Percentiles rank a stretch among this genome's conserved stretches.
phyloP scores from a whole-genome alignment of 2,329 filamentous ascomycete genomes.

The Neonectria faginata region DNA sequence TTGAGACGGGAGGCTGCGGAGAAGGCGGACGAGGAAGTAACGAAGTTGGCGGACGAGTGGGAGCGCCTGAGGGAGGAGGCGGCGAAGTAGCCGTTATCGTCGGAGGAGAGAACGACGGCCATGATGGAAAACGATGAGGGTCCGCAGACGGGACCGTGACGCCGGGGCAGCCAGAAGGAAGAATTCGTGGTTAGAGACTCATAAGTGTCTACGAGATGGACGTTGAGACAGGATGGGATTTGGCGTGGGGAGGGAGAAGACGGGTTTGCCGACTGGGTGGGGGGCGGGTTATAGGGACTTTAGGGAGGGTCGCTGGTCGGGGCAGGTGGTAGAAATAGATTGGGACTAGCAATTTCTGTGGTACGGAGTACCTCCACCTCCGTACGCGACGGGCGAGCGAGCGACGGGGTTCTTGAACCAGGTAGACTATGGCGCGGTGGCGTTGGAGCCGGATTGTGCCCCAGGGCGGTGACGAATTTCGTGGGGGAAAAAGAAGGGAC shows the following conservation, averaged over 20 bases:
- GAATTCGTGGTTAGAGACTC: slow-evolving; percentile 39
- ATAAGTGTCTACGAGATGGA: slow-evolving; percentile 36
- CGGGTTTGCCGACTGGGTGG: slow-evolving; percentile 45
- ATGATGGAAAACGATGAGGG: slow-evolving; percentile 52
- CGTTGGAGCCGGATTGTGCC: slow-evolving; percentile 37
- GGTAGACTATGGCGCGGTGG: slow-evolving; percentile 45
- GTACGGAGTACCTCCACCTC: slow-evolving; percentile 34
- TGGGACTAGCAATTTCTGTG: slow-evolving; percentile 44
- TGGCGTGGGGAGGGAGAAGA: slow-evolving; percentile 41
- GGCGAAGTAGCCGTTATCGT: slow-evolving; percentile 69
- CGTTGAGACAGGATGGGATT: slow-evolving; percentile 26
- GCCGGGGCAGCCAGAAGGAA: slow-evolving; percentile 38
- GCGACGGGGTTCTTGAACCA: slow-evolving; percentile 38
- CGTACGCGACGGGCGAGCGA: slow-evolving; percentile 27
- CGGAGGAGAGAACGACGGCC: slow-evolving; percentile 68
- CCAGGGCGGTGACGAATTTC: slow-evolving; percentile 46
- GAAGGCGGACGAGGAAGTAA: slow-evolving; percentile 56
- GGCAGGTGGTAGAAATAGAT: slow-evolving; percentile 44
- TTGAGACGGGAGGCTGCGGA: slow-evolving; percentile 60
- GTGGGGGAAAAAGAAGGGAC: slow-evolving; percentile 39
- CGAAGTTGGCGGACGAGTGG: slow-evolving; percentile 70
- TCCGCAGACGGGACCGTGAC: slow-evolving; percentile 39
- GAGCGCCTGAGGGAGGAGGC: slow-evolving; percentile 67
- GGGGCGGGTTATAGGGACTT: slow-evolving; percentile 46
- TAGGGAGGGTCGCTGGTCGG: slow-evolving; percentile 29